Evolutionary conservation across 169 alveolate species (phyloP), one percentile per base, ranked within the genome.

Genomic region (Eimeria mitis): DNA sequence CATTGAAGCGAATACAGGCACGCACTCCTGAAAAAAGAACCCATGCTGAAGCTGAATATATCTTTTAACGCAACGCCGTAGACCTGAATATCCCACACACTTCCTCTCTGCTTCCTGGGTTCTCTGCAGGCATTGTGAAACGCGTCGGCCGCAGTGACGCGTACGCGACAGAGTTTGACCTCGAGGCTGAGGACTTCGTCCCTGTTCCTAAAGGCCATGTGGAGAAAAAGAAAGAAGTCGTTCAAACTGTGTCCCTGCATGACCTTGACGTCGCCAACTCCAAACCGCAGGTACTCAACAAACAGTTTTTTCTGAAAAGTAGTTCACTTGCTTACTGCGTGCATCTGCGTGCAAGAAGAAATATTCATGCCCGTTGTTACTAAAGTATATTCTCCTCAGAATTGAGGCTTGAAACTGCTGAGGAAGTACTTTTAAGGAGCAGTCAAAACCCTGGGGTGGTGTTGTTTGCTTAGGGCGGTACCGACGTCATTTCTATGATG

Each of bases 121-220:
- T 78, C 14, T n/a, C 90, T 81, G 44, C 89, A 94, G 99, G 99
- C 28, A 98, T 98, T 73, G 99, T 99, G 31, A 99, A 99, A 96
- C 98, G 99, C 97, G 99, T 99, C 65, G 99, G 99, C 37, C 97
- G 99, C 95, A 98, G 99, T 89, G 99, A 99, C 96, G 98, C 99
- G n/a, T 99, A 98, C 96, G 99, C 99, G 31, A 99, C 99, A 44
- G 99, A 99, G 96, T 99, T 98, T 97, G 99, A 99, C 96, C 98
- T 99, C 49, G 99, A 99, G 97, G 99, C 99, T 49, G 99, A 99
- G 97, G 99, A 99, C 56, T 99, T 99, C 96, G 99, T 99, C 44
- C 99, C 99, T 28, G 97, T 99, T 78, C 99, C 99, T 11, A 99
- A 99, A 96, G 99, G 99, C 68, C 99, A 99, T 85, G 99, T 99